These are phyloP conservation scores for Barnettozyma pratensis DNA, from an alignment of 805 yeast genomes.

Conservation along the genomic window DNA sequence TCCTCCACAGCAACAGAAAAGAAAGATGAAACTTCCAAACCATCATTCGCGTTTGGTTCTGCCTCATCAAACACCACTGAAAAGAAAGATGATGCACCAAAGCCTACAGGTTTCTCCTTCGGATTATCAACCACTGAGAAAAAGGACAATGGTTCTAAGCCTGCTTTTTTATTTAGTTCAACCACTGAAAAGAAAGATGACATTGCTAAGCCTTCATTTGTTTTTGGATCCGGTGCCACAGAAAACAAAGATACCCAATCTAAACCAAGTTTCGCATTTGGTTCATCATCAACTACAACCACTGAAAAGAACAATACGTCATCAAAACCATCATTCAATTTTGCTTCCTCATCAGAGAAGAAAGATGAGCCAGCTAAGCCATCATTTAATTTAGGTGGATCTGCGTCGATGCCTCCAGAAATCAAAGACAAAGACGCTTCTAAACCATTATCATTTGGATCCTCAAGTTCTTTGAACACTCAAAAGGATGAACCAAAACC, in stretches of 20 bases:
- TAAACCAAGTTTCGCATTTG: conserved; percentile 8
- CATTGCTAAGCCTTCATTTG: no score
- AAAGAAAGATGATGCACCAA: neutral
- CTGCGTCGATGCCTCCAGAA: neutral
- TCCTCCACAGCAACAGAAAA: conserved; percentile 1
- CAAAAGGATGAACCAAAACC: no score
- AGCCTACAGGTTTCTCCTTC: conserved; percentile 5
- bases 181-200: neutral
- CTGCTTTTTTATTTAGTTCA: conserved; percentile 16
- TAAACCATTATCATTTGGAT: neutral
- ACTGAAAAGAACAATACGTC: neutral
- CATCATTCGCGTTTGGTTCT: conserved; percentile 9
- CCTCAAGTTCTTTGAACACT: no score
- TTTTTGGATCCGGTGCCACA: no score
- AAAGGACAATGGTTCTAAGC: conserved; percentile 1
- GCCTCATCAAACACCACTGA: neutral
- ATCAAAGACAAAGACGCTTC: neutral
- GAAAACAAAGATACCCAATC: no score
- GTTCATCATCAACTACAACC: neutral
- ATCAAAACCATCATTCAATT: conserved; percentile 1
- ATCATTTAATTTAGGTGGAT: conserved; percentile 7
- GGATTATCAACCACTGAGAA: neutral
- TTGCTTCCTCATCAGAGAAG: conserved; percentile 5
- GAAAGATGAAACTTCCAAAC: conserved; percentile 7
- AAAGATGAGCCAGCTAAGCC: neutral